Percentiles rank a stretch among this genome's conserved stretches.
Conservation (phyloP, 352 stramenopile species). For the Phytophthora palmivora region DNA sequence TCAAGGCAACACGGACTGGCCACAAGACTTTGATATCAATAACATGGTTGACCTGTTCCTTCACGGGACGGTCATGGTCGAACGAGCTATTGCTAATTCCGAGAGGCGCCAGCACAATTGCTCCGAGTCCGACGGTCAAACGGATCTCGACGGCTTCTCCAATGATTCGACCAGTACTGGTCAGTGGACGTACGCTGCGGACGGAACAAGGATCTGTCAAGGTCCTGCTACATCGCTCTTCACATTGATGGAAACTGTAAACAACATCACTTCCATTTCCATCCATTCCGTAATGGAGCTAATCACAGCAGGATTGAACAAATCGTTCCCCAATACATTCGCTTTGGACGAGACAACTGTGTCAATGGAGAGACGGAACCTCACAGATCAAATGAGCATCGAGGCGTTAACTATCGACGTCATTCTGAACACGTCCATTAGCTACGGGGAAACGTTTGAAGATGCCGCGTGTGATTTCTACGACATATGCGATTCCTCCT, state of each 20-base stretch:
- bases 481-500: conserved; percentile 9
- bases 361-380: conserved; percentile 30
- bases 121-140: conserved; percentile 41
- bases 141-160: conserved; percentile 27
- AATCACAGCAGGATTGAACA: conserved; percentile 35
- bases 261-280: conserved; percentile 14
- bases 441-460: conserved; percentile 31
- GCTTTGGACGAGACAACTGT: conserved; percentile 34
- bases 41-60: conserved; percentile 45
- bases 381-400: conserved; percentile 37
- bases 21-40: conserved; percentile 26
- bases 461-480: conserved; percentile 17
- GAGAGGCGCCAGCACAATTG: conserved; percentile 45
- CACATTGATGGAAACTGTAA: conserved; percentile 33
- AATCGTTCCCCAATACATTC: conserved; percentile 37
- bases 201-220: conserved; percentile 50
- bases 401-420: conserved; percentile 41
- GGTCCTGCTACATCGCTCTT: conserved; percentile 45
- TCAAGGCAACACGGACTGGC: conserved; percentile 25
- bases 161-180: conserved; percentile 16
- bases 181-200: conserved; percentile 35
- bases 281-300: conserved; percentile 31
- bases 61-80: conserved; percentile 50
- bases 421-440: conserved; percentile 22
- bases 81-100: conserved; percentile 44